Base-by-base conservation (phyloP, 345 rosid species). In the Eutrema japonicum region DNA sequence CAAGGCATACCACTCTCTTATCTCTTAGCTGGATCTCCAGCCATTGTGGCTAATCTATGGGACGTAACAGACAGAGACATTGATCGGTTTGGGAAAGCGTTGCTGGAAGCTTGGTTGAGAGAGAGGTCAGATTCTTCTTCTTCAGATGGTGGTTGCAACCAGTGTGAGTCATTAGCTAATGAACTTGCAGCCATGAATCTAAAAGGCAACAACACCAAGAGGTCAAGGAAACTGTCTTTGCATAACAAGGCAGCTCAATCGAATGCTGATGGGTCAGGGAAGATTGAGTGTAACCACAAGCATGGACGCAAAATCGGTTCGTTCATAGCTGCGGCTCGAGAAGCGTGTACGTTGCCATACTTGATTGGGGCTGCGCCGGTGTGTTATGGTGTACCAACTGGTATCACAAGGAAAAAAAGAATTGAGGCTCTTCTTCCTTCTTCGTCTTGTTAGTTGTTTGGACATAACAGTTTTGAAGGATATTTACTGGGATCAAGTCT, bases 51-150 rank as follows among this genome's bases (percentile, higher is more conserved):
- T 30, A 94, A 85, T 74, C 86, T 94, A 11, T 94, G 97, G 99
- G 97, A 94, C 14, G 97, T 94, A 38, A 91, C 99, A 10, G 99
- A 94, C 82, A 80, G 85, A 73, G 97, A 94, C 77, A 94, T 94
- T 2, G 96, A 94, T 62, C 86, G 96, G 57, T 94, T 94, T 60
- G 96, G 84, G 50, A 89, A 85, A 82, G 88, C 96, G 11, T 79
- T 89, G 81, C 85, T 91, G 38, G 83, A 87, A 61, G 91, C 89
- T 62, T 94, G 95, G 93, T 78, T 92, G 68, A 80, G 71, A 64
- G 96, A 85, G 76, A 85, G 99, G 67, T 83, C 85, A 11, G 83
- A 73, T 30, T 33, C 78, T 58, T 73, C 80, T 14, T 38, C 67
- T 32, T 42, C 63, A n/a, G 68, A 59, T 48, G 42, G 35, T 5